phyloP scores from a whole-genome alignment of 176 grass and related monocot genomes.

The Oryza brachyantha region DNA sequence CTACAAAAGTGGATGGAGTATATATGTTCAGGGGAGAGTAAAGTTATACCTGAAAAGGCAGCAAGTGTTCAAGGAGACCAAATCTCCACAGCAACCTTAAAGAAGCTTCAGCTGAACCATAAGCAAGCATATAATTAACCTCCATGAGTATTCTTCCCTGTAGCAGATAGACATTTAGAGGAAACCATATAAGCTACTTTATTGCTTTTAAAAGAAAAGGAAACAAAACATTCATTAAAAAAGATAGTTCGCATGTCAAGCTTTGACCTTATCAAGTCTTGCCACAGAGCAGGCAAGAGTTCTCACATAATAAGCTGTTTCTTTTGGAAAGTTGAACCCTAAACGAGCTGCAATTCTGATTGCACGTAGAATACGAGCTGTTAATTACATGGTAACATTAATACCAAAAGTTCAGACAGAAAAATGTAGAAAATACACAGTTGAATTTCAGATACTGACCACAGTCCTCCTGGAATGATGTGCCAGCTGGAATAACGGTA shows the following conservation, averaged over 20 bases:
- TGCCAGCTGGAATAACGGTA: constrained; percentile 76
- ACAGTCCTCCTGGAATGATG: constrained; percentile 84
- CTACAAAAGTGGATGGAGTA: not conserved
- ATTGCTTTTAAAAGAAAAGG: constrained; percentile 1
- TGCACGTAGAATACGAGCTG: constrained; percentile 98
- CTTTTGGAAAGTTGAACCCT: constrained; percentile 86
- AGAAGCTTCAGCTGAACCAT: constrained; percentile 92
- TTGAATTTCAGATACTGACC: constrained; percentile 49
- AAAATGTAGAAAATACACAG: constrained; percentile 1
- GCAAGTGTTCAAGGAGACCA: constrained; percentile 82
- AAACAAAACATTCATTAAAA: constrained; percentile 10
- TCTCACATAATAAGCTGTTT: constrained; percentile 93
- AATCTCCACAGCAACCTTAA: constrained; percentile 98
- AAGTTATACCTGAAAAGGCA: constrained; percentile 78
- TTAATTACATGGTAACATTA: constrained; percentile 49
- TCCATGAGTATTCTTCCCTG: constrained; percentile 96
- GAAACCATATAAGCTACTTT: constrained; percentile 19
- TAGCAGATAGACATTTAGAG: constrained; percentile 9
- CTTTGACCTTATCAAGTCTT: constrained; percentile 80
- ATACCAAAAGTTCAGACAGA: constrained; percentile 29
- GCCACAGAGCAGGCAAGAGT: constrained; percentile 68
- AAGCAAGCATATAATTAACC: constrained; percentile 97
- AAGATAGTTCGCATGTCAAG: constrained; percentile 15
- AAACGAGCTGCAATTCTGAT: constrained; percentile 99
- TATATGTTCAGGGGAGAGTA: not conserved